Base-by-base conservation (phyloP, 176 grass and related monocot species). In the Musa schizocarpa region DNA sequence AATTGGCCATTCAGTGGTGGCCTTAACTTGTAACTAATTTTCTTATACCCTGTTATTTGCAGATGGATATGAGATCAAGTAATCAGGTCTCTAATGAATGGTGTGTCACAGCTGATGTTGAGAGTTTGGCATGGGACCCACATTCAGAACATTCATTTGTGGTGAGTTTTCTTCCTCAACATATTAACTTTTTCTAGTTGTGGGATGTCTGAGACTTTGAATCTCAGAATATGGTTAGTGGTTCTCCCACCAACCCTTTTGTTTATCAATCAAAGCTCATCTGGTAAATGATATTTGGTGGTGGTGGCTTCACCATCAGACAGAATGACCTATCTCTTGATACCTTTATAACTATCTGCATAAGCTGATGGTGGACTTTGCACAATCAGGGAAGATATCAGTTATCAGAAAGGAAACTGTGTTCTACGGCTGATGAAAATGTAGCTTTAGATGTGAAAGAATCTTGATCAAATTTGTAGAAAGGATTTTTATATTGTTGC, bases 51-150 rank as follows among this genome's bases (percentile, higher is more conserved):
- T 50, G 51, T 51, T 8, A 70, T 67, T 21, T 98, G 52, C 82
- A 94, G 95, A 92, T 81, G 82, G 90, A 92, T 86, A 85, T 94
- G 95, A 94, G 86, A 79, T 76, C 78, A 83, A 82, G 81, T 71
- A 75, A 53, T 76, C 80, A 87, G 23, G 88, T 20, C 82, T 77
- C 69, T 48, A 82, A 87, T 75, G 86, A 89, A 80, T 99, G 94
- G 95, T 80, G 76, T 26, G 88, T 99, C 14, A 74, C 86, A 68
- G 82, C 88, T 64, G 95, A 94, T 17, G 88, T 94, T 22, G 95
- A 99, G 86, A 86, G 86, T 83, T 82, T 99, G 84, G 82, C 79
- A 74, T 99, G 95, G 91, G 86, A 99, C 79, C 95, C 91, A 72
- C 91, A 88, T 52, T 87, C 87, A 81, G 95, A 89, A 66, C 78